A percentile compares a stretch with the other conserved stretches of the same genome.
phyloP scores from a whole-genome alignment of 2,329 filamentous ascomycete species.

The Microdochium bolleyi region DNA sequence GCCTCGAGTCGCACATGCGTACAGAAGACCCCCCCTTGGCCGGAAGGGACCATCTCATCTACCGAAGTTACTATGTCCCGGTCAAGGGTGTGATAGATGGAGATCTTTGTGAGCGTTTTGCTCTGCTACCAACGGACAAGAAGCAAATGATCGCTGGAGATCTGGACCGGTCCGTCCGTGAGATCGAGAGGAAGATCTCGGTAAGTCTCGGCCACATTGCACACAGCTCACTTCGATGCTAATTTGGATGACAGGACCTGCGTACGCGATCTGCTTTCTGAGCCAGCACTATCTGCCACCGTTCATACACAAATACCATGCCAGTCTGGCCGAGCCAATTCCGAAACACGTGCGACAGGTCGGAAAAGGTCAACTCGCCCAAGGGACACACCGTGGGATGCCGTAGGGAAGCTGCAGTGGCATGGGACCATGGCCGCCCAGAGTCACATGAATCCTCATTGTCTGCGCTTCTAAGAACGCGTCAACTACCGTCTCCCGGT shows the following conservation, averaged over 20 bases:
- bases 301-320: not conserved
- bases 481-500: not conserved
- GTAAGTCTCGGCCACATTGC: constrained; percentile 24
- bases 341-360: too few species aligned
- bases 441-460: not conserved
- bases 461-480: constrained; percentile 5
- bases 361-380: too few species aligned
- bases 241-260: constrained; percentile 35
- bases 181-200: constrained; percentile 95
- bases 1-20: constrained; percentile 79
- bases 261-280: constrained; percentile 53
- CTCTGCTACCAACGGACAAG: constrained; percentile 75
- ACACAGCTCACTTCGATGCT: constrained; percentile 6
- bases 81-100: constrained; percentile 97
- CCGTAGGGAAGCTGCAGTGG: too few species aligned
- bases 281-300: constrained; percentile 9
- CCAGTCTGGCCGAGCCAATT: not conserved
- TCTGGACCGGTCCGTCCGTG: constrained; percentile 79
- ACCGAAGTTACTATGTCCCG: constrained; percentile 89
- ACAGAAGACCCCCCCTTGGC: constrained; percentile 81
- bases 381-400: too few species aligned
- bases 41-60: constrained; percentile 91
- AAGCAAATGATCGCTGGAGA: constrained; percentile 94
- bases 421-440: too few species aligned
- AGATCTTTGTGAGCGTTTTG: constrained; percentile 89